Evolutionary conservation across 2,329 filamentous ascomycete species (phyloP).

Genomic region (Botryotinia globosa): DNA sequence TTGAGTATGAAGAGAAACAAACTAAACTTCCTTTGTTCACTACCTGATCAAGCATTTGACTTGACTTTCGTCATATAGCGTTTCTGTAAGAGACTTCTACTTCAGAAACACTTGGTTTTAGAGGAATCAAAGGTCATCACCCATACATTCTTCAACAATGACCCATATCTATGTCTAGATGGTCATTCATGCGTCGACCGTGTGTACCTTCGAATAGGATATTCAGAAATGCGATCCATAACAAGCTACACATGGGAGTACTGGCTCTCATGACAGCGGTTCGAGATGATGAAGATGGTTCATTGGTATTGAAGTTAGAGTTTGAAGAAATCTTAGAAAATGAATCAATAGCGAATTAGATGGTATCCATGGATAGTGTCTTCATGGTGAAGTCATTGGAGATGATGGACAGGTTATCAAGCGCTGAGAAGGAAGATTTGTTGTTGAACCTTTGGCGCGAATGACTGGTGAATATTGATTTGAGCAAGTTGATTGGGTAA

Average conservation of each 20-base stretch:
- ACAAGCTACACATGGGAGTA: slow-evolving; percentile 25
- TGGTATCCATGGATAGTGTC: slow-evolving; percentile 33
- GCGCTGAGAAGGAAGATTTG: slow-evolving; percentile 24
- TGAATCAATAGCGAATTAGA: slow-evolving; percentile 17
- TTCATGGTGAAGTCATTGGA: slow-evolving; percentile 19
- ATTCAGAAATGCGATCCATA: slow-evolving; percentile 16
- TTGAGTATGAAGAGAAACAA: slow-evolving; percentile 6
- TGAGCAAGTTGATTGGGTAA: slow-evolving; percentile 16
- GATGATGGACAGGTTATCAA: slow-evolving; percentile 32
- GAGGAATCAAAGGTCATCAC: not conserved
- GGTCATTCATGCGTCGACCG: slow-evolving; percentile 28
- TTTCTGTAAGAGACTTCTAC: slow-evolving; percentile 6
- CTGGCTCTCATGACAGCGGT: slow-evolving; percentile 27
- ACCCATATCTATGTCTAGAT: not conserved
- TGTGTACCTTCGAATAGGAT: slow-evolving; percentile 37
- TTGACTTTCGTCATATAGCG: slow-evolving; percentile 26
- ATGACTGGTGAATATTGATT: slow-evolving; percentile 1
- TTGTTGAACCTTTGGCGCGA: slow-evolving; percentile 14
- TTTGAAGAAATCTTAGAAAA: not conserved
- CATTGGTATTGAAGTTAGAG: slow-evolving; percentile 6
- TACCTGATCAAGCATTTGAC: slow-evolving; percentile 23
- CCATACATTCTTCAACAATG: not conserved
- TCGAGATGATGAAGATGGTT: slow-evolving; percentile 18
- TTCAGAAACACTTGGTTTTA: slow-evolving; percentile 3
- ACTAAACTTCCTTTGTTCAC: slow-evolving; percentile 21